These are phyloP conservation scores for Pleurotus citrinopileatus DNA, from an alignment of 768 basidiomycete species.

Conservation along the genomic window DNA sequence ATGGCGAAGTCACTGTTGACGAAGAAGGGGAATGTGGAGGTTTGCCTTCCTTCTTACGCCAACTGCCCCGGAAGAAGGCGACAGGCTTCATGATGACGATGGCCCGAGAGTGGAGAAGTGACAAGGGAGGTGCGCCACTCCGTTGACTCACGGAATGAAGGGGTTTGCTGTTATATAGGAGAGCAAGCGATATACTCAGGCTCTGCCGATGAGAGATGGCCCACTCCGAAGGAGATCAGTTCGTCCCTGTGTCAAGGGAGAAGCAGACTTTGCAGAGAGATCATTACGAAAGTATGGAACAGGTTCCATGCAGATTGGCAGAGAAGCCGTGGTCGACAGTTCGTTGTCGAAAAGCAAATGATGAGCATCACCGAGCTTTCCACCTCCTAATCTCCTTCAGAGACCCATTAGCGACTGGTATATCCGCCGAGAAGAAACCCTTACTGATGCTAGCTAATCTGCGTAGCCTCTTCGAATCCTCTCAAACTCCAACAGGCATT, in stretches of 20 bases:
- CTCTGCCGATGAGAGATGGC: slow-evolving; percentile 6
- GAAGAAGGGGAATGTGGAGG: neutral
- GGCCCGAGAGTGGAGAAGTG: neutral
- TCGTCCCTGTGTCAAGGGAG: slow-evolving; percentile 7
- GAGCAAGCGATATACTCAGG: neutral
- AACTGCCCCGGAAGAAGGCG: slow-evolving; percentile 7
- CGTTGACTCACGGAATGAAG: slow-evolving; percentile 7
- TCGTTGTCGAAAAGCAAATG: slow-evolving; percentile 8
- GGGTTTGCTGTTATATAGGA: slow-evolving; percentile 1
- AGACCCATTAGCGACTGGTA: neutral
- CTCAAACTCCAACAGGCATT: slow-evolving; percentile 1
- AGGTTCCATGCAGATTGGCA: slow-evolving; percentile 10
- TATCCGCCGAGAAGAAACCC: neutral
- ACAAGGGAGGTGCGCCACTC: neutral
- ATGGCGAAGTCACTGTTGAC: neutral
- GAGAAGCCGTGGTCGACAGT: slow-evolving; percentile 5
- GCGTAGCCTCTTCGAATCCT: neutral
- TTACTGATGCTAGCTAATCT: neutral
- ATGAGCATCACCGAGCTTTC: slow-evolving; percentile 9
- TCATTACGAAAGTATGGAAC: slow-evolving; percentile 9
- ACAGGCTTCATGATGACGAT: slow-evolving; percentile 11
- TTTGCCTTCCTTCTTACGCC: slow-evolving; percentile 8
- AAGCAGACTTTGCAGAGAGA: slow-evolving; percentile 1
- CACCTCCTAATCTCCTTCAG: slow-evolving; percentile 10
- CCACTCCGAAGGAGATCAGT: slow-evolving; percentile 2